These are phyloP conservation scores for Neurospora sp. DNA, from an alignment of 495 filamentous ascomycete genomes.

Conservation along the genomic window DNA sequence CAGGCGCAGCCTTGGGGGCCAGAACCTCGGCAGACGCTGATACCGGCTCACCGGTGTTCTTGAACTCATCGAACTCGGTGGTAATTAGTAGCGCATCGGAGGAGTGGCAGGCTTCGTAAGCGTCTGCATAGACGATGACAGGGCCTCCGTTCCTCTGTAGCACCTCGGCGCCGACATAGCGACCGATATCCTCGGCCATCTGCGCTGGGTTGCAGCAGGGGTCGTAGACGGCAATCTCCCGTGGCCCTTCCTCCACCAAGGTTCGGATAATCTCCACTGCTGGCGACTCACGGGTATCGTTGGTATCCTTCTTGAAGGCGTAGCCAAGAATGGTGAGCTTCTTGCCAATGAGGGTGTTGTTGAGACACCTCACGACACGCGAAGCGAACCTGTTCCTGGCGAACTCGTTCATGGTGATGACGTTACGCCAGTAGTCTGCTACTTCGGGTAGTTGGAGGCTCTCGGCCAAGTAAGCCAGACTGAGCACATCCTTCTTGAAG, in stretches of 20 bases:
- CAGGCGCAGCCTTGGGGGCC: background rate
- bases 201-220: slow-evolving; percentile 44
- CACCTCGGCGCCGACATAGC: slow-evolving; percentile 18
- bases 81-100: slow-evolving; percentile 49
- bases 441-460: slow-evolving; percentile 60
- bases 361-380: slow-evolving; percentile 53
- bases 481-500: slow-evolving; percentile 74
- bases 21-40: background rate
- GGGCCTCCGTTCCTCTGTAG: slow-evolving; percentile 25
- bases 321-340: slow-evolving; percentile 68
- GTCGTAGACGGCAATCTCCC: slow-evolving; percentile 63
- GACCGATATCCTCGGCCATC: slow-evolving; percentile 30
- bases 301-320: slow-evolving; percentile 73
- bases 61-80: slow-evolving; percentile 59
- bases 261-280: slow-evolving; percentile 55
- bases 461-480: slow-evolving; percentile 64
- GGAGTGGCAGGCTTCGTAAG: slow-evolving; percentile 42
- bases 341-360: slow-evolving; percentile 56
- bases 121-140: slow-evolving; percentile 31
- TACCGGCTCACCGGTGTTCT: slow-evolving; percentile 13
- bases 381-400: slow-evolving; percentile 57
- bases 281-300: slow-evolving; percentile 61
- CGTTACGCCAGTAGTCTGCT: slow-evolving; percentile 63
- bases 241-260: slow-evolving; percentile 49
- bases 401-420: slow-evolving; percentile 67